phyloP scores from a whole-genome alignment of 148 eudicot species.

The Amaranthus hypochondriacus region DNA sequence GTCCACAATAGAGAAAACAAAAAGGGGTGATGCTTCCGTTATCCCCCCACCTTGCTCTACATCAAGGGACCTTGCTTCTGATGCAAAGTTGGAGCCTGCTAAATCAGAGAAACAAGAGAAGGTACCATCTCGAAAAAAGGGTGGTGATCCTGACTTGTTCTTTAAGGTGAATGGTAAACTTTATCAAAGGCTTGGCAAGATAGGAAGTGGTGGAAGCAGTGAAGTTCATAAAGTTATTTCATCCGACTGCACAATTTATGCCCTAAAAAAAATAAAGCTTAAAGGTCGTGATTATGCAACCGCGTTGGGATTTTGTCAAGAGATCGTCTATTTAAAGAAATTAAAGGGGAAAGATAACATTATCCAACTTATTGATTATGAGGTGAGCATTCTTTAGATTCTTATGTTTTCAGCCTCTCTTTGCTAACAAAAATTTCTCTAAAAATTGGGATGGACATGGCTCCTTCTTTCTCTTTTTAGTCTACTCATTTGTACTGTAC shows the following conservation, averaged over 20 bases:
- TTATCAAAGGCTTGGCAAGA: conserved; percentile 98
- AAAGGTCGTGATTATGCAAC: conserved; percentile 96
- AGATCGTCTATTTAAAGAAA: conserved; percentile 76
- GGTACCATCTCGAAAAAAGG: conserved; percentile 53
- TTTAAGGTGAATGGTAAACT: conserved; percentile 94
- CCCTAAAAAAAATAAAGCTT: conserved; percentile 93
- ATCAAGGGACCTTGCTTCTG: conserved; percentile 30
- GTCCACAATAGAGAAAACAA: conserved; percentile 30
- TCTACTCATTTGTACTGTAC: background rate
- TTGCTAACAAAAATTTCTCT: background rate
- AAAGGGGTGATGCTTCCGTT: conserved; percentile 27
- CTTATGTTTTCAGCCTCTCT: background rate
- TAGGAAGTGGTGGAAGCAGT: conserved; percentile 99
- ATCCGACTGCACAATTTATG: conserved; percentile 82
- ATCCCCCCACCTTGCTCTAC: conserved; percentile 35
- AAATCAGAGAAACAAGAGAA: conserved; percentile 62
- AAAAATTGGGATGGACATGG: background rate
- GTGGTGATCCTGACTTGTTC: conserved; percentile 79
- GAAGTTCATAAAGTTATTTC: conserved; percentile 98
- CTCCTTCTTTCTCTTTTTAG: background rate
- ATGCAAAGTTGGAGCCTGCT: conserved; percentile 47
- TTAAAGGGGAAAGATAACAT: conserved; percentile 83
- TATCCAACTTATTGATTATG: conserved; percentile 91
- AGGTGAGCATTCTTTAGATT: conserved; percentile 46
- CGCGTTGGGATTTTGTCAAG: conserved; percentile 96